These are phyloP conservation scores for Scheffersomyces parashehatae DNA, from an alignment of 1,139 yeast species.

Conservation along the genomic window DNA sequence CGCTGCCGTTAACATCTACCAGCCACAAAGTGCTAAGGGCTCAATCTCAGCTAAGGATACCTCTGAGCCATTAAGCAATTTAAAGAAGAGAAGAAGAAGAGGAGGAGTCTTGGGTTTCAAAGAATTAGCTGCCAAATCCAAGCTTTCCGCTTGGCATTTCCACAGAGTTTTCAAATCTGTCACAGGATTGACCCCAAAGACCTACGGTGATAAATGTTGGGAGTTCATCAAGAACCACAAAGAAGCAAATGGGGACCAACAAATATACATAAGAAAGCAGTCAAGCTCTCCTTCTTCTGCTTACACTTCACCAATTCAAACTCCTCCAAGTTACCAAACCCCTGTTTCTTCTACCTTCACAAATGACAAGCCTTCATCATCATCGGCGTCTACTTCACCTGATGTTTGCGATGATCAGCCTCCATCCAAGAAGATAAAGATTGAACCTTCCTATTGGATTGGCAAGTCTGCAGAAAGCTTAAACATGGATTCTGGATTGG, in stretches of 20 bases:
- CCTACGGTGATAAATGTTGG: conserved; percentile 87
- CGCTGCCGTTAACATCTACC: conserved; percentile 59
- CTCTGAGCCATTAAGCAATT: conserved; percentile 8
- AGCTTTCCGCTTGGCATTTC: conserved; percentile 91
- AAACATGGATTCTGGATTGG: conserved; percentile 1
- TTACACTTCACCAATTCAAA: neutral
- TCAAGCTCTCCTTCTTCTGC: conserved; percentile 3
- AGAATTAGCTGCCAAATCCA: conserved; percentile 83
- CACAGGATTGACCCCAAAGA: conserved; percentile 84
- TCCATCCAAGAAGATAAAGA: conserved; percentile 13
- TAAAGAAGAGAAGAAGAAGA: conserved; percentile 61
- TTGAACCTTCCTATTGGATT: conserved; percentile 8
- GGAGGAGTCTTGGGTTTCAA: conserved; percentile 90
- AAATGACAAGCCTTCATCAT: conserved; percentile 4
- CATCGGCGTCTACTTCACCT: conserved; percentile 15
- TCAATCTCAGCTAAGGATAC: neutral
- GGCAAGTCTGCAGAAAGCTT: conserved; percentile 5
- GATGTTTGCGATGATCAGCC: conserved; percentile 7
- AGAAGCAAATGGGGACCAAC: conserved; percentile 2
- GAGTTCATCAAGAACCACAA: conserved; percentile 51
- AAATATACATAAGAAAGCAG: neutral
- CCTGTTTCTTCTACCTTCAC: conserved; percentile 6
- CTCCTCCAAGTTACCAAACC: conserved; percentile 11
- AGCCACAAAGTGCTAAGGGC: conserved; percentile 13
- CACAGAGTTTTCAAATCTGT: conserved; percentile 86